These are phyloP conservation scores for Colletotrichum limetticola DNA, from an alignment of 2,329 filamentous ascomycete species.

Conservation along the genomic window DNA sequence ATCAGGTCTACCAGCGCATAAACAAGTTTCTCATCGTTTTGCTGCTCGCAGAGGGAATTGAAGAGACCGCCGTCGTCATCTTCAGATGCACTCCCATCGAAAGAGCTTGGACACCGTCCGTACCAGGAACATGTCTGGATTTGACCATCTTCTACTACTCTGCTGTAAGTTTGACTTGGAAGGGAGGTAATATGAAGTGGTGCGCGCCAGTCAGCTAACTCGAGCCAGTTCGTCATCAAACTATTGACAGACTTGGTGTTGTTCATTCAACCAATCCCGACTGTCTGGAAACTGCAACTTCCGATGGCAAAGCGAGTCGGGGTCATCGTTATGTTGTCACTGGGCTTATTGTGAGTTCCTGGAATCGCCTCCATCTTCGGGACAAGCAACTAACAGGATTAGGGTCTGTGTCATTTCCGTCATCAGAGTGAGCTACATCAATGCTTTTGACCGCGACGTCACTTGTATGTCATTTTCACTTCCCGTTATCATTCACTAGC, in stretches of 20 bases:
- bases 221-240: constrained; percentile 45
- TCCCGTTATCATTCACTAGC: not conserved
- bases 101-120: constrained; percentile 33
- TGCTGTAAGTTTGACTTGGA: not conserved
- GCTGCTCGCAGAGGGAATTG: constrained; percentile 31
- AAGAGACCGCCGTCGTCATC: constrained; percentile 32
- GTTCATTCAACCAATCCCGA: constrained; percentile 50
- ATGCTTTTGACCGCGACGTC: constrained; percentile 38
- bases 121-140: constrained; percentile 39
- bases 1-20: constrained; percentile 26
- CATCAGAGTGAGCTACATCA: constrained; percentile 41
- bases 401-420: constrained; percentile 42
- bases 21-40: constrained; percentile 33
- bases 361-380: not conserved
- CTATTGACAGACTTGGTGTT: constrained; percentile 48
- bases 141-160: constrained; percentile 40
- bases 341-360: constrained; percentile 40
- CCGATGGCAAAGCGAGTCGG: constrained; percentile 43
- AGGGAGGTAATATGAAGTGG: not conserved
- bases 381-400: not conserved
- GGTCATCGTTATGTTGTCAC: constrained; percentile 42
- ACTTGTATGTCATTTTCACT: constrained; percentile 38
- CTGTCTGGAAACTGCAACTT: constrained; percentile 48
- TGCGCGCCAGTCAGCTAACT: not conserved
- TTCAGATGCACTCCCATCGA: constrained; percentile 35